These are phyloP conservation scores for Tricholoma sp. DNA, from an alignment of 768 basidiomycete species.

Conservation along the genomic window DNA sequence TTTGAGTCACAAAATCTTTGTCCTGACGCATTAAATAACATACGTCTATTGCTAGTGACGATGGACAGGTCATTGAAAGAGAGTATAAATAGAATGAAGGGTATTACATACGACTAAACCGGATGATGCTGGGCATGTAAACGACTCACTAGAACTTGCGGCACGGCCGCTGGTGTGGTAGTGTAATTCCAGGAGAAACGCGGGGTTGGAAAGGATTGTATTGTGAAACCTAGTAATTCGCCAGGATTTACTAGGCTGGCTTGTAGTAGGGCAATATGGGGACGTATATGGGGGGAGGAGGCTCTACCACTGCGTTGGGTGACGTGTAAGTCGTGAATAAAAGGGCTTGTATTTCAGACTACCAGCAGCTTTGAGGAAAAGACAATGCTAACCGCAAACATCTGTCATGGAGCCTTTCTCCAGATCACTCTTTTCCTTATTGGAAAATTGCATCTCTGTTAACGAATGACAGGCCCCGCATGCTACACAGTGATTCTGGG, in stretches of 20 bases:
- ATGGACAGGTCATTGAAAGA: no score
- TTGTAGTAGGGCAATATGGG: not conserved
- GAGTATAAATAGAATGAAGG: no score
- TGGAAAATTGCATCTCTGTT: not conserved
- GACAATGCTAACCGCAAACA: not conserved
- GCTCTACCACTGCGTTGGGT: not conserved
- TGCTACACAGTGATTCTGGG: not conserved
- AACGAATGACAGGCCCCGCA: not conserved
- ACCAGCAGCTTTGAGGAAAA: not conserved
- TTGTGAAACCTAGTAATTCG: not conserved
- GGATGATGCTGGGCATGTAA: no score
- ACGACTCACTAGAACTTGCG: no score
- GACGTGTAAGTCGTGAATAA: not conserved
- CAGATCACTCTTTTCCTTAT: not conserved
- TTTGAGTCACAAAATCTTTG: no score
- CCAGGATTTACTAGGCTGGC: not conserved
- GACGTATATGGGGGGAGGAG: constrained; percentile 1
- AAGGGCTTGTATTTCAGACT: not conserved
- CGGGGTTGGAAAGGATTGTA: not conserved
- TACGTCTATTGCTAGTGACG: no score
- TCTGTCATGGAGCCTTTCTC: constrained; percentile 1
- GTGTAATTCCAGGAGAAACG: no score
- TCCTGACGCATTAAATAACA: no score
- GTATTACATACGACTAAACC: no score
- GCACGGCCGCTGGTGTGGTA: no score